These are phyloP conservation scores for Tetrahymena borealis DNA, from an alignment of 73 alveolate genomes.

Conservation along the genomic window DNA sequence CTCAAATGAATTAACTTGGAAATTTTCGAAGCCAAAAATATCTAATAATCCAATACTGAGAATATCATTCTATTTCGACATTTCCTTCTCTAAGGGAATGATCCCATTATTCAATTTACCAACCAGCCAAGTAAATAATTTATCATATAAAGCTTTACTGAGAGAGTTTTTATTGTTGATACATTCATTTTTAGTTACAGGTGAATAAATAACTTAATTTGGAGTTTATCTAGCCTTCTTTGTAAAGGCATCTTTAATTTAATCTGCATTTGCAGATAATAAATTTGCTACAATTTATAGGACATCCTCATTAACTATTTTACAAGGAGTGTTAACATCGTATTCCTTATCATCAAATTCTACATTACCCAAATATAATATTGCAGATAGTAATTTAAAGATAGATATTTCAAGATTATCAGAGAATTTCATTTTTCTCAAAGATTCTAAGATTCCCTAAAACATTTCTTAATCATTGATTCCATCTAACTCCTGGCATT, in stretches of 20 bases:
- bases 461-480: slow-evolving; percentile 58
- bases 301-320: slow-evolving; percentile 46
- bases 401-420: slow-evolving; percentile 55
- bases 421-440: slow-evolving; percentile 11
- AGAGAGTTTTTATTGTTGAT: slow-evolving; percentile 72
- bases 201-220: slow-evolving; percentile 43
- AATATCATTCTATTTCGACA: background rate
- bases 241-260: slow-evolving; percentile 40
- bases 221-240: background rate
- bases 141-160: slow-evolving; percentile 88
- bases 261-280: slow-evolving; percentile 42
- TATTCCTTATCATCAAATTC: slow-evolving; percentile 69
- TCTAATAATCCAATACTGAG: slow-evolving; percentile 82
- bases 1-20: slow-evolving; percentile 87
- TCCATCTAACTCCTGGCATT: slow-evolving; percentile 16
- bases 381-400: slow-evolving; percentile 47
- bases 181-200: slow-evolving; percentile 47
- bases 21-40: slow-evolving; percentile 94
- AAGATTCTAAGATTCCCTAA: slow-evolving; percentile 40
- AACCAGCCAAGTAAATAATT: slow-evolving; percentile 84
- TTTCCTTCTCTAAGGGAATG: slow-evolving; percentile 6
- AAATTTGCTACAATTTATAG: slow-evolving; percentile 52
- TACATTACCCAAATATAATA: slow-evolving; percentile 76
- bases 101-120: slow-evolving; percentile 36
- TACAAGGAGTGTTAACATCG: slow-evolving; percentile 66